Base-by-base conservation (phyloP, 805 yeast species). In the Saturnispora dispora region DNA sequence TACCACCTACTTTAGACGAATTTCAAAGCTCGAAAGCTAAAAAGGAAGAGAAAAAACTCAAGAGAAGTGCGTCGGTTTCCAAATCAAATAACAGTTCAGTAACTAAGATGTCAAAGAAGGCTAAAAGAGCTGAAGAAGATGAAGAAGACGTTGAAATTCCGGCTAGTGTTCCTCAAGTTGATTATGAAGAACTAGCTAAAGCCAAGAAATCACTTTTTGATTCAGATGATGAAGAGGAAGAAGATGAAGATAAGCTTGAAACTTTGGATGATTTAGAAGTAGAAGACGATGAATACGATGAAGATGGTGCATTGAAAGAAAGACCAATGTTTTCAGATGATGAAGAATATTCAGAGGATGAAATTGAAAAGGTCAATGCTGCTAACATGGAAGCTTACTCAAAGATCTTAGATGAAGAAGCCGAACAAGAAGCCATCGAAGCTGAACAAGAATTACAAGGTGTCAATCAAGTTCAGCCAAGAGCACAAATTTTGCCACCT, bases 1-100 rank as follows among this genome's bases (percentile, higher is more conserved):
- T 78, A 53, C 98, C 98, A 59, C 96, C 96, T 35, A 65, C 89
- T 5, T 73, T 83, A 55, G 98, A 91, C 44, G 96, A 91, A 62
- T 83, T 90, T 66, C 80, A 80, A 58, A 69, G 68, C 15, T 59
- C 58, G 28, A 70, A 66, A 57, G 56, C 54, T 32, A 75, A 76
- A 55, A 78, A 71, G 60, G 73, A 70, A 50, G 65, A 63, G 47
- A 62, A 59, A 51, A 61, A 62, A 53, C 55, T 56, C 58, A 64
- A 70, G 58, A 60, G 71, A 48, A 65, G 58, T 18, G 59, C 66
- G 10, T 50, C 64, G 27, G 40, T 35, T 45, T 47, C 49, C 62
- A 45, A 60, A 47, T 52, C 66, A 64, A 63, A 58, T 61, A 59
- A 64, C 53, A 57, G 61, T 55, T 58, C 58, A 55, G 59, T 56